Conservation (phyloP, 2,329 filamentous ascomycete genomes). For the Teratosphaeria epicoccoides region DNA sequence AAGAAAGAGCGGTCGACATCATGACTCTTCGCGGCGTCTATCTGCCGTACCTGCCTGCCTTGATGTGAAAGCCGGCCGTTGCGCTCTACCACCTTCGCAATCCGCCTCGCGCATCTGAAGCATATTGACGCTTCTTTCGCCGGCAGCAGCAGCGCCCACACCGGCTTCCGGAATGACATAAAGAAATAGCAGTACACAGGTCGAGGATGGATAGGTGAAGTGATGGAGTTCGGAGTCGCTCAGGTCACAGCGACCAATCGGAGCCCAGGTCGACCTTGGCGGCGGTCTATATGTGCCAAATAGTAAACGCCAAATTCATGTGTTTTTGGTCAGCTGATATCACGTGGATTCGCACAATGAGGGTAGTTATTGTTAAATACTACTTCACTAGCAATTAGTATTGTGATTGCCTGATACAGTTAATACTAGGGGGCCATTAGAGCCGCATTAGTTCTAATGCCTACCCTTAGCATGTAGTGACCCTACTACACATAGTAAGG, state of each 20-base stretch:
- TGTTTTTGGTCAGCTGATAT: no score
- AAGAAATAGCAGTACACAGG: not conserved
- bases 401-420: no score
- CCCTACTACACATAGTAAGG: no score
- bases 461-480: no score
- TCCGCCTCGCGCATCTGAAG: constrained; percentile 18
- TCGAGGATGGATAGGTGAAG: not conserved
- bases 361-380: no score
- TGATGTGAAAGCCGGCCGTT: constrained; percentile 11
- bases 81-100: constrained; percentile 12
- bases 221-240: not conserved
- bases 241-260: not conserved
- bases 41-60: constrained; percentile 12
- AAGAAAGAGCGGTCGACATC: constrained; percentile 25
- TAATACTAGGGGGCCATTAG: no score
- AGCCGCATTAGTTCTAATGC: no score
- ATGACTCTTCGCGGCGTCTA: constrained; percentile 14
- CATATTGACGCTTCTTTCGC: constrained; percentile 14
- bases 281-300: no score
- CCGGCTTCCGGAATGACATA: constrained; percentile 10
- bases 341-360: no score
- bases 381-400: no score
- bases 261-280: no score
- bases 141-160: constrained; percentile 5
- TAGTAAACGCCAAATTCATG: no score